Conservation (phyloP, 1,139 yeast genomes). For the Wickerhamiella pararugosa region DNA sequence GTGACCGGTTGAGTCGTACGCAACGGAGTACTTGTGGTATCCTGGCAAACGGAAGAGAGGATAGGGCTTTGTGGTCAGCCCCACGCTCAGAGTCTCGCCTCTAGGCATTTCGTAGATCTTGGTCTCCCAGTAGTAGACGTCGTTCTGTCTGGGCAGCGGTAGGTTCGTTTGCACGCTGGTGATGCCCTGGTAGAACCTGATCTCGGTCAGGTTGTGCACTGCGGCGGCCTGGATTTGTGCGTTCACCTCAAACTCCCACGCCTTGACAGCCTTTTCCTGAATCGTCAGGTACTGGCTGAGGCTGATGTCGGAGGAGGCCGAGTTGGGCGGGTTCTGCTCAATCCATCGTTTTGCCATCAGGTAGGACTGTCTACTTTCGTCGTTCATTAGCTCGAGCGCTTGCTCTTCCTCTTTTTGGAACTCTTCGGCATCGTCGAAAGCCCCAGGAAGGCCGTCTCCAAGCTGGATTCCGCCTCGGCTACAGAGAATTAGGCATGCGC, state of each 20-base stretch:
- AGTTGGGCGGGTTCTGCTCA: constrained; percentile 32
- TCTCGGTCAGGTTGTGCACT: constrained; percentile 60
- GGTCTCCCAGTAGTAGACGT: constrained; percentile 81
- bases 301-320: constrained; percentile 27
- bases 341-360: constrained; percentile 43
- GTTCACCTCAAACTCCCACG: constrained; percentile 84
- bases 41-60: constrained; percentile 88
- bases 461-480: constrained; percentile 18
- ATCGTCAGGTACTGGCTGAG: constrained; percentile 40
- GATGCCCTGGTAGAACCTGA: constrained; percentile 51
- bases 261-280: constrained; percentile 84
- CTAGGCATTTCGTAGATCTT: constrained; percentile 52
- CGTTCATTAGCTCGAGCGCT: constrained; percentile 53
- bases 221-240: constrained; percentile 38
- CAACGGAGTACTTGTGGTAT: constrained; percentile 61
- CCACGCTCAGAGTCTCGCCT: constrained; percentile 47
- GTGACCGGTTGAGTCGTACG: constrained; percentile 76
- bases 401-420: constrained; percentile 50
- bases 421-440: constrained; percentile 50
- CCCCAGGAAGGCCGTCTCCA: constrained; percentile 36
- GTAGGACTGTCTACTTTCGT: constrained; percentile 28
- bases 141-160: constrained; percentile 75
- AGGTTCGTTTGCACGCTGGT: constrained; percentile 72
- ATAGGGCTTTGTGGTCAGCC: constrained; percentile 76
- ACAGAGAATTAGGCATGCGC: neutral